These are phyloP conservation scores for Dissophora globulifera DNA, from an alignment of 192 early-diverging fungal genomes.

Conservation along the genomic window DNA sequence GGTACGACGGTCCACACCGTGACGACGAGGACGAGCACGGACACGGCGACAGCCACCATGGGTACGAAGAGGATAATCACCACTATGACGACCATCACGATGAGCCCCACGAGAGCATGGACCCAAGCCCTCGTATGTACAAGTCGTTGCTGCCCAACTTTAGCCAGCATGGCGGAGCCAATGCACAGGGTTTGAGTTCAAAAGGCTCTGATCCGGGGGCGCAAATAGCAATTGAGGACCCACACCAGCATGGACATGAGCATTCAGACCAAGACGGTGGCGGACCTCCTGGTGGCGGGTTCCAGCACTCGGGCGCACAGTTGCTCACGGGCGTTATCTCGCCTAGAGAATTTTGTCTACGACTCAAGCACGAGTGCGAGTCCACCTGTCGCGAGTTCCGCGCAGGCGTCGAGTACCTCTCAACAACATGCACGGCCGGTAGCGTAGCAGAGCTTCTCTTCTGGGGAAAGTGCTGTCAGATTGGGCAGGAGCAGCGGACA, in stretches of 20 bases:
- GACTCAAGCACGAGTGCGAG: conserved; percentile 46
- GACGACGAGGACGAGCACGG: conserved; percentile 51
- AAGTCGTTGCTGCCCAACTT: conserved; percentile 15
- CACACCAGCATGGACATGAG: neutral
- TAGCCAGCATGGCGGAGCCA: neutral
- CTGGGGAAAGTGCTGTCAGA: conserved; percentile 44
- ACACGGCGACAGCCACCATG: neutral
- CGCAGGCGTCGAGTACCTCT: conserved; percentile 13
- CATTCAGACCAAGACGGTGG: neutral
- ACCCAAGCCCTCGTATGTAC: too few relatives aligned
- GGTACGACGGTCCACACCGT: conserved; percentile 43
- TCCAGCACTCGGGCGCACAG: conserved; percentile 26
- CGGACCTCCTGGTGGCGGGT: neutral
- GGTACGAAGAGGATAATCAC: conserved; percentile 14
- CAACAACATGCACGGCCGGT: conserved; percentile 24
- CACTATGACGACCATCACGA: conserved; percentile 19
- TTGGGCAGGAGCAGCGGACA: conserved; percentile 14
- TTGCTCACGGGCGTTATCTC: conserved; percentile 11
- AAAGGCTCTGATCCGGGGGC: neutral
- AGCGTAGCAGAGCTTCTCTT: conserved; percentile 42
- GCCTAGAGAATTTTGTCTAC: conserved; percentile 27
- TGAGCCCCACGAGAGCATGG: neutral
- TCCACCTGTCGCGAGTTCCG: conserved; percentile 31
- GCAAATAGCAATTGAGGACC: neutral
- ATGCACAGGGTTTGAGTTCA: neutral